Evolutionary conservation across 2,329 filamentous ascomycete genomes (phyloP), one percentile per base, ranked within the genome.

Genomic region (Myotisia sp.): DNA sequence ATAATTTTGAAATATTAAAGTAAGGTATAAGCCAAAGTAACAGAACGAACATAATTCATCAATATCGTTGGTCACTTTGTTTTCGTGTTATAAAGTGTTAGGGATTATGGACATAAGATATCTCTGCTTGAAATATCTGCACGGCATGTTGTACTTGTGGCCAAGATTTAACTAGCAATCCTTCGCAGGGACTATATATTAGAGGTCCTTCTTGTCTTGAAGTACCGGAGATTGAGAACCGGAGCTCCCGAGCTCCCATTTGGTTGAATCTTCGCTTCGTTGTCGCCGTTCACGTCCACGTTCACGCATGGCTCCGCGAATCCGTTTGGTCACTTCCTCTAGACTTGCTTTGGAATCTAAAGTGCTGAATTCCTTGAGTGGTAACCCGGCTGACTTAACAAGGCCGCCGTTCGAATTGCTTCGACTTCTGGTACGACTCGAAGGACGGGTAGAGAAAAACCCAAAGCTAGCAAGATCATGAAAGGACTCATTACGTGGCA

Each of bases 401-500:
- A 71, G 68, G 17, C 73, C 72, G 26, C 74, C 73, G 41, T 69
- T 71, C 41, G 76, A 82, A 54, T 78, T 74, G 47, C 74, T 82
- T 33, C 78, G 69, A 47, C 75, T 81, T n/a, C 40, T 26, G 21
- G 34, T 42, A 19, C 84, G 76, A 33, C 81, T 92, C n/a, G 79
- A 70, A 3, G 86, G 85, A 19, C 82, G 70, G 10, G 83, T 90
- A 2, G 86, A 84, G 61, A 95, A 98, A 59, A 98, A 78, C 41
- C 80, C 82, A 44, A 93, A 79, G 31, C 72, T 75, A 8, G 82
- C 79, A 43, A 95, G 79, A 55, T 95, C 87, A 56, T 78, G 78
- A 62, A 94, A 94, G 0, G 82, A 90, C 58, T 95, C 90, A 62
- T 93, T 94, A 40, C 81, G 76, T 6, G 87, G 86, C 1, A 76